A percentile compares a stretch with the other conserved stretches of the same genome.
phyloP scores from a whole-genome alignment of 2,329 filamentous ascomycete genomes.

The Plectosphaerella cucumerina region DNA sequence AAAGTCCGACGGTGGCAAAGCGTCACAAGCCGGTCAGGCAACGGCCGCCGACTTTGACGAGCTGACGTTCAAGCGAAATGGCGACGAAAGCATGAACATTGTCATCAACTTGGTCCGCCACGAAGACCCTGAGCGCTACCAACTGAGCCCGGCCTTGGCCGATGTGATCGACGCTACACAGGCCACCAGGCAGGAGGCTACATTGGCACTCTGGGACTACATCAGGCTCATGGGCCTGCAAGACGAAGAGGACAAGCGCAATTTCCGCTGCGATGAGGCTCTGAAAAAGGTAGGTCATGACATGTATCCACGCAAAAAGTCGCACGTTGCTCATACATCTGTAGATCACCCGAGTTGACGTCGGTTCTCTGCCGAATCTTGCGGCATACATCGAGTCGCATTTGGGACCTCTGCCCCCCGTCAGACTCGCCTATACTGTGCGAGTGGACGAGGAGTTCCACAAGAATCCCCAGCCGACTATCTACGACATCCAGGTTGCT shows the following conservation, averaged over 20 bases:
- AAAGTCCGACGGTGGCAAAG: constrained; percentile 52
- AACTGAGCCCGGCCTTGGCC: constrained; percentile 72
- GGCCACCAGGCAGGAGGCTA: constrained; percentile 80
- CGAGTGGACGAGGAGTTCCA: constrained; percentile 85
- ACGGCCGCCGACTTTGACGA: constrained; percentile 72
- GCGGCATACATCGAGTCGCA: constrained; percentile 76
- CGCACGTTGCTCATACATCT: not conserved
- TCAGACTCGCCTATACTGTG: constrained; percentile 87
- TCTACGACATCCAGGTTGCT: constrained; percentile 85
- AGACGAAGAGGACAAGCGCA: constrained; percentile 91
- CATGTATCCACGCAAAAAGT: not conserved
- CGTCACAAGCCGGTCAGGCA: constrained; percentile 18
- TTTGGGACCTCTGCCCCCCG: constrained; percentile 72
- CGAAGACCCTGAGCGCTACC: constrained; percentile 81
- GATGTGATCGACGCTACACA: constrained; percentile 83
- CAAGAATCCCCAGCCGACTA: constrained; percentile 67
- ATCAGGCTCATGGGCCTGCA: constrained; percentile 80
- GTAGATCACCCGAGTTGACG: constrained; percentile 37
- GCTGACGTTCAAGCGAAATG: constrained; percentile 84
- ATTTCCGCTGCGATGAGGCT: constrained; percentile 83
- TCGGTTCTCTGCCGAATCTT: constrained; percentile 81
- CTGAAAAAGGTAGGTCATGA: constrained; percentile 62
- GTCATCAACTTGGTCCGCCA: constrained; percentile 82
- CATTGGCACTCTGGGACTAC: constrained; percentile 95
- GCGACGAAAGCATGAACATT: constrained; percentile 89